A percentile compares a stretch with the other conserved stretches of the same genome.
Evolutionary conservation across 169 alveolate genomes (phyloP).

Genomic region (Plasmodium chabaudi): DNA sequence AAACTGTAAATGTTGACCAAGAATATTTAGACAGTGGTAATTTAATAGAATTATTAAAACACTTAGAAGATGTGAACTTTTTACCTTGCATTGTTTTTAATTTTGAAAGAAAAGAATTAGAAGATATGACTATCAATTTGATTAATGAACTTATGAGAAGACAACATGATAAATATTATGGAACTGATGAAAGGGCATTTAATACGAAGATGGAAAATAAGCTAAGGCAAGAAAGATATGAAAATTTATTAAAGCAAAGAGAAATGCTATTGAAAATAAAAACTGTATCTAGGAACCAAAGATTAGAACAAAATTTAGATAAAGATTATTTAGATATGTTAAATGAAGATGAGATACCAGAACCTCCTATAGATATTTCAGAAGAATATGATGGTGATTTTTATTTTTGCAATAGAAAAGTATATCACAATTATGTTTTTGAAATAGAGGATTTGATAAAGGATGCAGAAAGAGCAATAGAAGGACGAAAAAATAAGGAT

Average conservation of each 20-base stretch:
- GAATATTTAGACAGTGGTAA: constrained; percentile 82
- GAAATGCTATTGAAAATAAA: constrained; percentile 86
- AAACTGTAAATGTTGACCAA: constrained; percentile 72
- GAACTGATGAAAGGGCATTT: constrained; percentile 87
- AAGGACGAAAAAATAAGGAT: constrained; percentile 79
- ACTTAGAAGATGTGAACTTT: constrained; percentile 84
- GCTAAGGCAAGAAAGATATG: constrained; percentile 86
- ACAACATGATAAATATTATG: constrained; percentile 91
- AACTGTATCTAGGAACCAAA: constrained; percentile 87
- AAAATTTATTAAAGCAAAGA: constrained; percentile 84
- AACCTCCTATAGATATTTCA: constrained; percentile 89
- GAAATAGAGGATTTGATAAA: constrained; percentile 84
- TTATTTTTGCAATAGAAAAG: constrained; percentile 85
- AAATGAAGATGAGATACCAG: constrained; percentile 84
- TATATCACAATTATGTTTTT: constrained; percentile 81
- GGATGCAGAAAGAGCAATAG: constrained; percentile 82
- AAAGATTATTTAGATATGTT: constrained; percentile 82
- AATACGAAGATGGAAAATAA: constrained; percentile 87
- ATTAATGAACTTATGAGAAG: constrained; percentile 82
- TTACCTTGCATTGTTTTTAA: constrained; percentile 93
- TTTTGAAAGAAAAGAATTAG: constrained; percentile 87
- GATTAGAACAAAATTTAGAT: constrained; percentile 89
- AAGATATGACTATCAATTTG: constrained; percentile 83
- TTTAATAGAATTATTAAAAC: constrained; percentile 82
- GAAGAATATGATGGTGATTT: constrained; percentile 92